A percentile compares a stretch with the other conserved stretches of the same genome.
Evolutionary conservation across 2,329 filamentous ascomycete genomes (phyloP).

Genomic region (Talaromyces sp.): DNA sequence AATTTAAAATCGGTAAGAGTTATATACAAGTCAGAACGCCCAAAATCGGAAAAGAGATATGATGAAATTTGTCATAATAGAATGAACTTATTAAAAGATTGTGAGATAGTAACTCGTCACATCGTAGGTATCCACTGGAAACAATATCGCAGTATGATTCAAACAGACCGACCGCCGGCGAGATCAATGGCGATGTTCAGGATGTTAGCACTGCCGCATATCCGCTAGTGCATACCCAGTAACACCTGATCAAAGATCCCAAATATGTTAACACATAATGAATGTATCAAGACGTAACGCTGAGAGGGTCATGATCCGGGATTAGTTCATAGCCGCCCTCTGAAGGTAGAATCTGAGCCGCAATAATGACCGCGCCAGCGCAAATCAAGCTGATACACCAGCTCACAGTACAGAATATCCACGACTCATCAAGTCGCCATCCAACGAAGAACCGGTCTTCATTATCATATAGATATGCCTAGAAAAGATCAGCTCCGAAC

Average conservation of each 20-base stretch:
- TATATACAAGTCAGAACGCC: background rate
- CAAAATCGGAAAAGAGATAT: background rate
- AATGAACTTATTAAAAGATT: too few species aligned
- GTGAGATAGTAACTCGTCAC: too few species aligned
- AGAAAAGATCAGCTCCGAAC: background rate
- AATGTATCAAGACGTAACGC: slow-evolving; percentile 7
- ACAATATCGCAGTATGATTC: too few species aligned
- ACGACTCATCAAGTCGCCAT: slow-evolving; percentile 79
- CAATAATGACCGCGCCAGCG: slow-evolving; percentile 62
- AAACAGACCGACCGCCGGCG: too few species aligned
- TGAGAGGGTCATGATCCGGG: slow-evolving; percentile 43
- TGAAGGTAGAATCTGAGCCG: slow-evolving; percentile 70
- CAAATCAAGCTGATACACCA: slow-evolving; percentile 60
- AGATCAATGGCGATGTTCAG: too few species aligned
- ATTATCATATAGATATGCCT: slow-evolving; percentile 83
- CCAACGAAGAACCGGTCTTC: slow-evolving; percentile 82
- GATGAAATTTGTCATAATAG: background rate
- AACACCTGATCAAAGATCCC: background rate
- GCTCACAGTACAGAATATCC: slow-evolving; percentile 69
- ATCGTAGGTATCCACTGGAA: too few species aligned
- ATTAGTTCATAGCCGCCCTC: slow-evolving; percentile 88
- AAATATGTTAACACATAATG: background rate
- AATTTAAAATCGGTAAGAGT: background rate
- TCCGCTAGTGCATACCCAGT: background rate
- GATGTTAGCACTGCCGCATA: background rate